These are phyloP conservation scores for Suhomyces faveliae DNA, from an alignment of 805 yeast genomes.

Conservation along the genomic window DNA sequence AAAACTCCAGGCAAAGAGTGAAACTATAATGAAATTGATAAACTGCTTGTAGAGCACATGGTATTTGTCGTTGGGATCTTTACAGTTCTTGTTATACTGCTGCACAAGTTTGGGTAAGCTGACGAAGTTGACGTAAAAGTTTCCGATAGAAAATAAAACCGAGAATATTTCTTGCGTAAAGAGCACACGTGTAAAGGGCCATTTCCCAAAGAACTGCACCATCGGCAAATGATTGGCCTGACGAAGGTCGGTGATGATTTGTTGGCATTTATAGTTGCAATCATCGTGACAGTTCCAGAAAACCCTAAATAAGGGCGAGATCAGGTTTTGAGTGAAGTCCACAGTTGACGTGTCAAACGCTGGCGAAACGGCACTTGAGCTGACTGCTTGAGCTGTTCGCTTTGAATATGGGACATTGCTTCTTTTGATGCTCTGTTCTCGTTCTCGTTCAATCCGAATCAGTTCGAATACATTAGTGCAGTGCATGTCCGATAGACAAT, in stretches of 20 bases:
- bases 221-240: constrained; percentile 17
- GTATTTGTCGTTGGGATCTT: constrained; percentile 12
- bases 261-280: constrained; percentile 42
- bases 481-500: neutral
- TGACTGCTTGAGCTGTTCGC: neutral
- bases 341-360: neutral
- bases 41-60: constrained; percentile 31
- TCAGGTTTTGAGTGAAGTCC: constrained; percentile 4
- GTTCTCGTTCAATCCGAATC: neutral
- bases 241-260: constrained; percentile 27
- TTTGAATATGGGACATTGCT: neutral
- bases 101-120: constrained; percentile 26
- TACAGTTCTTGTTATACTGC: constrained; percentile 23
- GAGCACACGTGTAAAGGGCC: constrained; percentile 40
- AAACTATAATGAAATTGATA: constrained; percentile 23
- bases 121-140: constrained; percentile 33
- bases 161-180: constrained; percentile 39
- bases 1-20: constrained; percentile 37
- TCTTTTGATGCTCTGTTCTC: neutral
- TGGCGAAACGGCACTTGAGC: neutral
- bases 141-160: constrained; percentile 34
- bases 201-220: constrained; percentile 45
- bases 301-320: constrained; percentile 4
- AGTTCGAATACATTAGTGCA: neutral
- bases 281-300: constrained; percentile 37